Percentiles rank a stretch among this genome's conserved stretches.
These are phyloP conservation scores for Melampsora larici-populina DNA, from an alignment of 1,284 basidiomycete genomes.

Conservation along the genomic window DNA sequence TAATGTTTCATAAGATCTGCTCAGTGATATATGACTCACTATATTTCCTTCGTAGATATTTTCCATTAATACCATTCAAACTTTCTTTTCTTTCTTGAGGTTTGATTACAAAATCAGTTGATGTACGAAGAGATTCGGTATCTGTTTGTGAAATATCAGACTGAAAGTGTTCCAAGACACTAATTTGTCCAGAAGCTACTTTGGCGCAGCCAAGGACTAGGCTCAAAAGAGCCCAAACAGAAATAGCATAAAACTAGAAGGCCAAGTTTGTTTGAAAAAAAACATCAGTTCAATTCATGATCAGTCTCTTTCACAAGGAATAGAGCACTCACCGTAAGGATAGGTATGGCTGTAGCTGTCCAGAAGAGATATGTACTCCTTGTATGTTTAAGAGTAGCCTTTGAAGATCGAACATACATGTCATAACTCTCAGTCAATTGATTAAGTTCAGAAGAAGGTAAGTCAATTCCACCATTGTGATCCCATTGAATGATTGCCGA, in stretches of 20 bases:
- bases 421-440: background rate
- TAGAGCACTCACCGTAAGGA: background rate
- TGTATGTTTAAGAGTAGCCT: background rate
- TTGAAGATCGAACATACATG: background rate
- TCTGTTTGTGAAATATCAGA: background rate
- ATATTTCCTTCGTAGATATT: background rate
- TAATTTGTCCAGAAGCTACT: background rate
- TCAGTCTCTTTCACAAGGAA: background rate
- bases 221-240: background rate
- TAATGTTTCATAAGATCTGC: background rate
- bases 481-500: constrained; percentile 1
- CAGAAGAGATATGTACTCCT: background rate
- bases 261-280: background rate
- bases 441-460: background rate
- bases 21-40: background rate
- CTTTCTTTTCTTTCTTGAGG: background rate
- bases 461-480: background rate
- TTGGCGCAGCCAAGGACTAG: background rate
- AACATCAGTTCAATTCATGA: background rate
- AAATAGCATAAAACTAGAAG: background rate
- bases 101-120: background rate
- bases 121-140: background rate
- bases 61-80: background rate
- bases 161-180: background rate
- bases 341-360: background rate